These are phyloP conservation scores for Tetracentron sinense DNA, from an alignment of 164 flowering plant genomes.

Conservation along the genomic window DNA sequence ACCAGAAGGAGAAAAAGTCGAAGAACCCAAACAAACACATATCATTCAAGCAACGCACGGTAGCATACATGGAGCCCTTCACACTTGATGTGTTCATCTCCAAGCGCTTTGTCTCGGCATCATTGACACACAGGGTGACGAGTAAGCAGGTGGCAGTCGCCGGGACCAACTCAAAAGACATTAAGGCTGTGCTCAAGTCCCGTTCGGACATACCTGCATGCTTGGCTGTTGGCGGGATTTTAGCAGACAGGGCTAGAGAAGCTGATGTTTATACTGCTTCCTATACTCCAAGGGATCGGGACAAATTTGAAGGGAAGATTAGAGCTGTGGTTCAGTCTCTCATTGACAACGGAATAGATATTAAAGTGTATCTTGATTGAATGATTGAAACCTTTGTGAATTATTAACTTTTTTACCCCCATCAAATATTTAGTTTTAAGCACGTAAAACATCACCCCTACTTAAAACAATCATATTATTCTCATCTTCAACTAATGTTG, in stretches of 20 bases:
- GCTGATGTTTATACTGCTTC: conserved; percentile 90
- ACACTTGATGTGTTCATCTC: conserved; percentile 91
- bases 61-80: conserved; percentile 89
- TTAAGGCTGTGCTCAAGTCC: conserved; percentile 77
- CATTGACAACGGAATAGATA: conserved; percentile 84
- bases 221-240: conserved; percentile 66
- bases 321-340: conserved; percentile 95
- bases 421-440: no score
- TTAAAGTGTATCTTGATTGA: conserved; percentile 80
- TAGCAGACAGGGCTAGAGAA: conserved; percentile 80
- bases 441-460: no score
- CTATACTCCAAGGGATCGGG: conserved; percentile 85
- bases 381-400: no score
- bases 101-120: conserved; percentile 90
- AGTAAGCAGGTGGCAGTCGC: conserved; percentile 94
- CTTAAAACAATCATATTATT: no score
- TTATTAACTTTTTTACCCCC: no score
- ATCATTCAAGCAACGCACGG: conserved; percentile 82
- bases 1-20: conserved; percentile 79
- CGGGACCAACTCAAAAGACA: conserved; percentile 93
- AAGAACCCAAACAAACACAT: conserved; percentile 80
- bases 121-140: conserved; percentile 85
- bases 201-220: conserved; percentile 91
- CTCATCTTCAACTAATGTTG: no score
- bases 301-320: conserved; percentile 95